phyloP scores from a whole-genome alignment of 164 flowering plant species.

The Macadamia tetraphylla region DNA sequence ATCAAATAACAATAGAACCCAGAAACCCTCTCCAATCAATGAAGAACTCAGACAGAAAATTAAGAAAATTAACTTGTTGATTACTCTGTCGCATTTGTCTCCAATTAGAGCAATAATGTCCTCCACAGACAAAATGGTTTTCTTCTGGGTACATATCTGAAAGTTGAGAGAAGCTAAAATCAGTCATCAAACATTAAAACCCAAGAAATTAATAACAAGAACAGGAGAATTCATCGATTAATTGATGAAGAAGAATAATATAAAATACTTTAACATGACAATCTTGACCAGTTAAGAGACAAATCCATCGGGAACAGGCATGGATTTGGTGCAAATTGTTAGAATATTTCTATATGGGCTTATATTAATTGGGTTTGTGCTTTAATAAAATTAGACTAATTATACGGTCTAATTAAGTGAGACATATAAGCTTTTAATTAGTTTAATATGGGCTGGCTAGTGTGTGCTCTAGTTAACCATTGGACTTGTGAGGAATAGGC shows the following conservation, averaged over 20 bases:
- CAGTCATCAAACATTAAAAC: too few species aligned
- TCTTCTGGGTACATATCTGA: conserved; percentile 85
- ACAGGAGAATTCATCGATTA: background rate
- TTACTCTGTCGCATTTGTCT: conserved; percentile 87
- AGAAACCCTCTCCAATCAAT: conserved; percentile 2
- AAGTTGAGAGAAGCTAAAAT: conserved; percentile 5
- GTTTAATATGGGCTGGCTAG: too few species aligned
- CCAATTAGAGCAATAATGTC: conserved; percentile 86
- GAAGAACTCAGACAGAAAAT: background rate
- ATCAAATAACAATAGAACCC: conserved; percentile 3
- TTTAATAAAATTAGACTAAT: too few species aligned
- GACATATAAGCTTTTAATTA: too few species aligned
- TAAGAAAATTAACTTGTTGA: conserved; percentile 54
- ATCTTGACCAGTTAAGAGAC: conserved; percentile 72
- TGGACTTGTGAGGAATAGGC: too few species aligned
- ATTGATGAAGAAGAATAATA: background rate
- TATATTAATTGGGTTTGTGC: too few species aligned
- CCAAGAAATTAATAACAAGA: too few species aligned
- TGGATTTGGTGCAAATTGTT: conserved; percentile 47
- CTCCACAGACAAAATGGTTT: conserved; percentile 89
- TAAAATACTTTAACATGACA: conserved; percentile 77
- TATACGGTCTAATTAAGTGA: too few species aligned
- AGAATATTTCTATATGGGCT: too few species aligned
- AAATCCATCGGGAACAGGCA: conserved; percentile 98
- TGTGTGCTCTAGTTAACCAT: too few species aligned